Evolutionary conservation across 1,284 basidiomycete species (phyloP), one percentile per base, ranked within the genome.

Genomic region (Apiotrichum sp.): DNA sequence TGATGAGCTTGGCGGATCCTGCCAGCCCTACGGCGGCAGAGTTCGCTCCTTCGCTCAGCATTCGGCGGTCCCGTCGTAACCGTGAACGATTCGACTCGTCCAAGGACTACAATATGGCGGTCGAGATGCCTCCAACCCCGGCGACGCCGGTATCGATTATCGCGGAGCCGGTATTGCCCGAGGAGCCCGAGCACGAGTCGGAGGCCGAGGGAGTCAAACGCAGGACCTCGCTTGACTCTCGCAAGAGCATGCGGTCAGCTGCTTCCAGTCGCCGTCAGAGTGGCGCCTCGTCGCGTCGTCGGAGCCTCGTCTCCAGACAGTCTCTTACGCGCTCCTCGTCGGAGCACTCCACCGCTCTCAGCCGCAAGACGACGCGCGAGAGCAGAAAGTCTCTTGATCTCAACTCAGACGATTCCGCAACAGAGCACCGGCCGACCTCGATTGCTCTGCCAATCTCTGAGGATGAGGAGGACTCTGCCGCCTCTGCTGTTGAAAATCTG

Each of bases 151-250:
- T n/a, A 13, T 9, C 39, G 5, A 22, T 13, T 6, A 13, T 56
- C 1, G 42, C 50, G 31, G 47, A 29, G 9, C 48, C 45, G 4
- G 42, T 46, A 8, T 11, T 55, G 14, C 40, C 36, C 31, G 55
- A 57, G 35, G 44, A 34, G 33, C 35, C 35, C 22, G 31, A 43
- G 16, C 47, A 47, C 16, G 49, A 55, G 29, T 47, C 42, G 22
- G 54, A 46, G 42, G 31, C 51, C 45, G 49, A 42, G 14, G 35
- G 40, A 14, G 29, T n/a, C 4, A 33, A 14, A 14, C 6, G n/a
- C 32, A 33, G 46, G 14, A 35, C 46, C 34, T 47, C 46, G 40
- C 40, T 14, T n/a, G 29, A 29, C 29, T 14, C 6, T n/a, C 40
- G 40, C 40, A 41, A 41, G 40, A 38, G 36, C 36, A 38, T 38